Evolutionary conservation across 495 filamentous ascomycete species (phyloP).

Genomic region (Hyaloscypha variabilis): DNA sequence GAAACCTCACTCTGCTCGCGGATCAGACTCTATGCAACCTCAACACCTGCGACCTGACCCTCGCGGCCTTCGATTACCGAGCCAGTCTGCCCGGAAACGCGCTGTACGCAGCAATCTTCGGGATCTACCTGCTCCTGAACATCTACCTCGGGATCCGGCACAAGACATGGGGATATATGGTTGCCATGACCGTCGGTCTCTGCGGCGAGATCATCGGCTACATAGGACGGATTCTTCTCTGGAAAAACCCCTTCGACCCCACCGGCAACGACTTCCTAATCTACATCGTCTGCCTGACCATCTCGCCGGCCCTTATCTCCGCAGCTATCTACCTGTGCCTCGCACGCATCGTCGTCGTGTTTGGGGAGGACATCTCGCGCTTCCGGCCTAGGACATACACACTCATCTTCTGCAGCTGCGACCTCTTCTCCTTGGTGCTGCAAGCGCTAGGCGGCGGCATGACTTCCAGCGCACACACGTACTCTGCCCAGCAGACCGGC

Average conservation of each 20-base stretch:
- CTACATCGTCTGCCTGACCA: conserved; percentile 49
- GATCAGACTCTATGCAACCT: conserved; percentile 8
- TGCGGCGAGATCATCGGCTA: conserved; percentile 46
- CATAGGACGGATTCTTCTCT: conserved; percentile 39
- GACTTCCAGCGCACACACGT: conserved; percentile 10
- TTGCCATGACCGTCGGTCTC: conserved; percentile 39
- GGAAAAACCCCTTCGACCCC: conserved; percentile 24
- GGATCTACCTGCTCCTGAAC: conserved; percentile 26
- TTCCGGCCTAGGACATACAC: conserved; percentile 50
- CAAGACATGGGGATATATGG: conserved; percentile 39
- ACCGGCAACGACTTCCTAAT: conserved; percentile 19
- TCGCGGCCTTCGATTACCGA: conserved; percentile 25
- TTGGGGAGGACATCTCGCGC: conserved; percentile 47
- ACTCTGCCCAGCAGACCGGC: not conserved
- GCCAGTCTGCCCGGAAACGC: conserved; percentile 35
- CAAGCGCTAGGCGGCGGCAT: conserved; percentile 57
- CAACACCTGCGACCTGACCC: conserved; percentile 20
- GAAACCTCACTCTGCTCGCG: conserved; percentile 12
- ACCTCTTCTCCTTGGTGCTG: conserved; percentile 53
- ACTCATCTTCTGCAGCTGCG: conserved; percentile 50
- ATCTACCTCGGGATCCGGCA: conserved; percentile 20
- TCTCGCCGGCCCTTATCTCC: conserved; percentile 56
- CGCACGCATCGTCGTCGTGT: conserved; percentile 50
- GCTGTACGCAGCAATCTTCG: conserved; percentile 31
- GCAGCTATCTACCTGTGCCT: conserved; percentile 59